Conservation (phyloP, 2,329 filamentous ascomycete species). For the Botryotinia narcissicola region DNA sequence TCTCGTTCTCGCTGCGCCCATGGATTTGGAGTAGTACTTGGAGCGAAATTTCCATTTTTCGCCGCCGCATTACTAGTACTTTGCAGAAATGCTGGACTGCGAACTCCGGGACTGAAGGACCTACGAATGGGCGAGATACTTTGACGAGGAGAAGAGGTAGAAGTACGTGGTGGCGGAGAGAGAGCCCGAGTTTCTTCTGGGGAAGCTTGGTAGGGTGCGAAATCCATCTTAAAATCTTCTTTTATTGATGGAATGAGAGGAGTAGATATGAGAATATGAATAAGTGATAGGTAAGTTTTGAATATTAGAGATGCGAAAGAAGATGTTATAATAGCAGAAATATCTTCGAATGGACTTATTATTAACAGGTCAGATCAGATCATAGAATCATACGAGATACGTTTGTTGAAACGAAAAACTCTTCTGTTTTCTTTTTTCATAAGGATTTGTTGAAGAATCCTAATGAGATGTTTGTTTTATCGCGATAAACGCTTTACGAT, state of each 20-base stretch:
- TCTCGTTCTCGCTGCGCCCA: conserved; percentile 22
- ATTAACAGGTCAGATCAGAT: not conserved
- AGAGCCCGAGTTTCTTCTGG: conserved; percentile 80
- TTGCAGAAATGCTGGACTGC: conserved; percentile 36
- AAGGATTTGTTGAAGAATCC: conserved; percentile 1
- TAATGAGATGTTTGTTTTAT: not conserved
- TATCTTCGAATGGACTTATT: not conserved
- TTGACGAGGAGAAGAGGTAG: conserved; percentile 38
- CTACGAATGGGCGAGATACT: conserved; percentile 56
- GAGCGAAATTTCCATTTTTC: conserved; percentile 31
- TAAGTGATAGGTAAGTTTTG: not conserved
- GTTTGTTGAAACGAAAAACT: not conserved
- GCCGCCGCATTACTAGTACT: conserved; percentile 16
- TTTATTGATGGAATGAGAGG: not conserved
- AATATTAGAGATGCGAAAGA: not conserved
- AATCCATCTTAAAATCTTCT: conserved; percentile 63
- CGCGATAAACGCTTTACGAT: conserved; percentile 12
- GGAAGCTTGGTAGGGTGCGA: conserved; percentile 94
- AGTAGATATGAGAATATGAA: not conserved
- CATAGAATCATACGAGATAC: not conserved
- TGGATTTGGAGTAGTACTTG: conserved; percentile 18
- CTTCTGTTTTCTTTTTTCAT: not conserved
- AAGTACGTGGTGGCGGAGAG: conserved; percentile 58
- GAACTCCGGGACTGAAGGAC: conserved; percentile 44
- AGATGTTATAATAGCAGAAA: too few species aligned